Evolutionary conservation across 257 asterid genomes (phyloP).

Genomic region (Mentha longifolia): DNA sequence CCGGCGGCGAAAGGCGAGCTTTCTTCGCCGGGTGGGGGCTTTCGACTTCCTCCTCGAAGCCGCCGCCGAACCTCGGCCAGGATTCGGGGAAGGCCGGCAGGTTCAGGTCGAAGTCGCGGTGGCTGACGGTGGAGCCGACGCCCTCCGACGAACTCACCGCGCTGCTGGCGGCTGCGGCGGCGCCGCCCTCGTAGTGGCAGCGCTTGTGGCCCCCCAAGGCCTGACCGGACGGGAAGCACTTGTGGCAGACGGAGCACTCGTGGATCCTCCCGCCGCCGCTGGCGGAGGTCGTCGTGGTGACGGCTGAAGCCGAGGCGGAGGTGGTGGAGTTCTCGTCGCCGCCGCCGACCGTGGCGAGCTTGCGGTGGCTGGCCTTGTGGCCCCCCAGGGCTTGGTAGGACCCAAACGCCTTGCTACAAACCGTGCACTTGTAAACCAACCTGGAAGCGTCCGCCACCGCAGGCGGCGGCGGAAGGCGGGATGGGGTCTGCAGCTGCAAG

Average conservation of each 20-base stretch:
- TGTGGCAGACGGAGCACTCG: conserved; percentile 77
- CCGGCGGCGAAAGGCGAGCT: conserved; percentile 43
- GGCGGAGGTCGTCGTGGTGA: conserved; percentile 20
- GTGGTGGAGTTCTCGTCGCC: conserved; percentile 42
- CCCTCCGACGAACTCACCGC: conserved; percentile 47
- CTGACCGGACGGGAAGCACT: conserved; percentile 63
- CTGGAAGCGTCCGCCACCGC: conserved; percentile 5
- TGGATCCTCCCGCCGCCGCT: conserved; percentile 50
- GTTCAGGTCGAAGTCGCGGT: conserved; percentile 58
- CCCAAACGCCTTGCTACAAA: conserved; percentile 55
- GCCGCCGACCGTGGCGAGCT: conserved; percentile 19
- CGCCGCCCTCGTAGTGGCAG: conserved; percentile 66
- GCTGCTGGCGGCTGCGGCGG: conserved; percentile 41
- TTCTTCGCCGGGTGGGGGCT: conserved; percentile 69
- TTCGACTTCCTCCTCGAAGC: conserved; percentile 54
- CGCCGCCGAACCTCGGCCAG: conserved; percentile 43
- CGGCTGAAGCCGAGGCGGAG: conserved; percentile 34
- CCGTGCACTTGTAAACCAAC: conserved; percentile 54
- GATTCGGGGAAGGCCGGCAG: conserved; percentile 51
- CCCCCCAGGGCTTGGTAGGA: conserved; percentile 79
- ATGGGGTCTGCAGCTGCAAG: not conserved
- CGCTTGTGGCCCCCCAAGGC: conserved; percentile 83
- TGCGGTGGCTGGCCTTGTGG: conserved; percentile 80
- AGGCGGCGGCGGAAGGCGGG: conserved; percentile 29
- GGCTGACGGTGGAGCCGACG: conserved; percentile 46